Conservation (phyloP, 805 yeast species). For the Tetrapisispora fleetii region DNA sequence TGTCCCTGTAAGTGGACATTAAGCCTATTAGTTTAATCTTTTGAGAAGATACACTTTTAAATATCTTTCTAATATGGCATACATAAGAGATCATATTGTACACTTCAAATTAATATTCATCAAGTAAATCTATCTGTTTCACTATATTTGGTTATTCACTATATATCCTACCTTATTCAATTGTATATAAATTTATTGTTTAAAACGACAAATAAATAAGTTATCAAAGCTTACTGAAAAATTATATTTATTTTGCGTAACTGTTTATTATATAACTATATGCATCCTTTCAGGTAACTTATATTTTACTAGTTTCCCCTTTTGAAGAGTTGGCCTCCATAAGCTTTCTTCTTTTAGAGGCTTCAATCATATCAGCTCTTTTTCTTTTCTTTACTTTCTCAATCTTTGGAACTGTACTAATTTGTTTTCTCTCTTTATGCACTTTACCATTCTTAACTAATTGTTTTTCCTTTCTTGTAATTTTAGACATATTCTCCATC, state of each 20-base stretch:
- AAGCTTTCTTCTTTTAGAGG: slow-evolving; percentile 53
- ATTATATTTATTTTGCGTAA: background rate
- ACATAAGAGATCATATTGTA: background rate
- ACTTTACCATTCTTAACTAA: slow-evolving; percentile 45
- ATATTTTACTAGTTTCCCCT: background rate
- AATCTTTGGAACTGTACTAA: slow-evolving; percentile 74
- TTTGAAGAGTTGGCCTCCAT: background rate
- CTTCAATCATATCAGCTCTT: slow-evolving; percentile 62
- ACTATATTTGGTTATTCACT: background rate
- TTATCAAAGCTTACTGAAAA: background rate
- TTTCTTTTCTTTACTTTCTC: slow-evolving; percentile 55
- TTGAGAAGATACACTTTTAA: background rate
- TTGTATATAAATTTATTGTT: background rate
- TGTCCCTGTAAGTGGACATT: background rate
- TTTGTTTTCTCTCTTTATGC: slow-evolving; percentile 48
- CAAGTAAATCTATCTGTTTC: slow-evolving; percentile 1
- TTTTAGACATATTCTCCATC: slow-evolving; percentile 66
- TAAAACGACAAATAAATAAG: background rate
- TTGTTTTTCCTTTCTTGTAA: slow-evolving; percentile 54
- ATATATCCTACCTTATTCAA: background rate
- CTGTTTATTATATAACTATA: background rate
- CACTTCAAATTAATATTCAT: slow-evolving; percentile 1
- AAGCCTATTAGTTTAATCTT: background rate
- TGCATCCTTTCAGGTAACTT: background rate
- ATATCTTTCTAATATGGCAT: background rate